Percentiles rank a stretch among this genome's conserved stretches.
phyloP scores from a whole-genome alignment of 139 green algal genomes.

The Mychonastes homosphaera region DNA sequence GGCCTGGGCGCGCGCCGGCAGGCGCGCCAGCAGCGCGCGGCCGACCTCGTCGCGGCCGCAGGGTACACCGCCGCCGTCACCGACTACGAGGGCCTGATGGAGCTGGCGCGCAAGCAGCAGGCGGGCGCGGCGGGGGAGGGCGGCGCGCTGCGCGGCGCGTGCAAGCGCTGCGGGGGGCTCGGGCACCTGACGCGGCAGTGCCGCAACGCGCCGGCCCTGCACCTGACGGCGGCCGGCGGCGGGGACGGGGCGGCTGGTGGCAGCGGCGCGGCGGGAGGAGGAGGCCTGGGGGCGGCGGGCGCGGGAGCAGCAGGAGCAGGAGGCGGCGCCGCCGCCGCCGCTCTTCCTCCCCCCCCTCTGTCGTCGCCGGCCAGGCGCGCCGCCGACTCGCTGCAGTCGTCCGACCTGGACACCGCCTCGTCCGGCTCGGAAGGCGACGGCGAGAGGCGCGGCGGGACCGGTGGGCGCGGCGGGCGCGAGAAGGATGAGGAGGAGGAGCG shows the following conservation, averaged over 20 bases:
- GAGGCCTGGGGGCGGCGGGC: conserved; percentile 18
- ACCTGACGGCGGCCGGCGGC: conserved; percentile 9
- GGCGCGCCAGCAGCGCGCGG: background rate
- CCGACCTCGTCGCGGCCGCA: conserved; percentile 12
- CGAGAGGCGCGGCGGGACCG: conserved; percentile 15
- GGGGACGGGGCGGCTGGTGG: conserved; percentile 2
- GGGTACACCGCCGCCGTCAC: conserved; percentile 60
- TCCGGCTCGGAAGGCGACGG: conserved; percentile 9
- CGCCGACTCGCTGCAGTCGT: conserved; percentile 5
- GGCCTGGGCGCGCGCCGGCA: background rate
- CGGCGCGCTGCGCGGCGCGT: conserved; percentile 67
- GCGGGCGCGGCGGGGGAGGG: conserved; percentile 32
- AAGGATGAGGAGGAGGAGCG: conserved; percentile 27
- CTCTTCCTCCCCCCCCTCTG: conserved; percentile 3
- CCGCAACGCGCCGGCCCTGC: conserved; percentile 49
- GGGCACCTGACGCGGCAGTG: conserved; percentile 85
- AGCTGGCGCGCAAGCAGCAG: conserved; percentile 54
- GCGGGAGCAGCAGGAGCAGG: conserved; percentile 8
- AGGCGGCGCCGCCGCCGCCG: conserved; percentile 1
- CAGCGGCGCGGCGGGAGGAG: background rate
- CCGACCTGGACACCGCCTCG: conserved; percentile 13
- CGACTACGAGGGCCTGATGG: conserved; percentile 55
- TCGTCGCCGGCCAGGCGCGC: conserved; percentile 16
- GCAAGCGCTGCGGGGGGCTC: conserved; percentile 69
- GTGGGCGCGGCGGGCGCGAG: background rate